Conservation (phyloP, 2,329 filamentous ascomycete genomes). For the Chaetomium globosum region DNA sequence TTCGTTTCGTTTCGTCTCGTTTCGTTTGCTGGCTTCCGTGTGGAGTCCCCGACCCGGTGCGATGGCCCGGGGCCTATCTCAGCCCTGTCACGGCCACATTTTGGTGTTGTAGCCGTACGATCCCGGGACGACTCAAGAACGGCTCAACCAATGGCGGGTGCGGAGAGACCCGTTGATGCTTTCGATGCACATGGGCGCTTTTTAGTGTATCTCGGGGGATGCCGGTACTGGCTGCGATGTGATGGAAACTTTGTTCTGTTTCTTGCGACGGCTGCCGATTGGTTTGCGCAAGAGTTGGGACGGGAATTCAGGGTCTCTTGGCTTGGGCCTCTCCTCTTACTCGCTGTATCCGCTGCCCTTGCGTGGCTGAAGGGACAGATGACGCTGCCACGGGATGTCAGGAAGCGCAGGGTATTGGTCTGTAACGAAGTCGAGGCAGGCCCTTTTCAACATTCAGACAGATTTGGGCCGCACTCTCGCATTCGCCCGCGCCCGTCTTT, state of each 20-base stretch:
- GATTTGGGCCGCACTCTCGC: background rate
- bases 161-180: background rate
- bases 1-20: background rate
- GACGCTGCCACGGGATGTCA: conserved; percentile 9
- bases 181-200: background rate
- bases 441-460: background rate
- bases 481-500: background rate
- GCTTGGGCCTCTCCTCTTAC: background rate
- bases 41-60: conserved; percentile 9
- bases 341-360: background rate
- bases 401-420: conserved; percentile 7
- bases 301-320: conserved; percentile 5
- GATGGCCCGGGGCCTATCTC: conserved; percentile 4
- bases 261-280: background rate
- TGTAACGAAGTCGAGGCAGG: conserved; percentile 8
- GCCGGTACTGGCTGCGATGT: conserved; percentile 14
- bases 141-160: background rate
- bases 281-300: background rate
- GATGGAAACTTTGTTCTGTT: background rate
- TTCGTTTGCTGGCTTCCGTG: conserved; percentile 8
- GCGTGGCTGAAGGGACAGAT: conserved; percentile 3
- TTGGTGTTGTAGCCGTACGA: conserved; percentile 5
- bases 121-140: background rate
- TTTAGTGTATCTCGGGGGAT: conserved; percentile 5
- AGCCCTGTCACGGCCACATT: conserved; percentile 17